phyloP scores from a whole-genome alignment of 768 basidiomycete genomes.

The Butyriboletus loyo region DNA sequence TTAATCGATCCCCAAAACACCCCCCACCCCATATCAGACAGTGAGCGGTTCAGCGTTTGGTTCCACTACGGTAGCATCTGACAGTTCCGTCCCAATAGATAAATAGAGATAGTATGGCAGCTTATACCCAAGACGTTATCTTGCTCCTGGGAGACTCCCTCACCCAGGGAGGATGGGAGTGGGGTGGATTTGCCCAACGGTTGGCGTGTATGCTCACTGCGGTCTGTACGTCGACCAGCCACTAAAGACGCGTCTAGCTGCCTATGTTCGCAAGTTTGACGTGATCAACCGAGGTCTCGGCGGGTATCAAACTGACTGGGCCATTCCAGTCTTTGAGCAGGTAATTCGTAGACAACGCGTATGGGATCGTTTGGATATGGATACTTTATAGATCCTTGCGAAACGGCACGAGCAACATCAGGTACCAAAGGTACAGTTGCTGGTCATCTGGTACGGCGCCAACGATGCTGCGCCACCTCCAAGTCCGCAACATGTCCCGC shows the following conservation, averaged over 20 bases:
- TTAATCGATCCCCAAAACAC: background rate
- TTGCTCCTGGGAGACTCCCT: constrained; percentile 83
- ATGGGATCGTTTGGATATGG: background rate
- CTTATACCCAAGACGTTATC: constrained; percentile 55
- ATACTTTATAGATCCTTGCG: constrained; percentile 52
- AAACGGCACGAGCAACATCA: constrained; percentile 44
- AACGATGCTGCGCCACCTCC: constrained; percentile 77
- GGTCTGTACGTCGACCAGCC: background rate
- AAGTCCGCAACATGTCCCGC: constrained; percentile 73
- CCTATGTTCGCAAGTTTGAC: constrained; percentile 78
- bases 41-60: background rate
- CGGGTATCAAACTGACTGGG: constrained; percentile 90
- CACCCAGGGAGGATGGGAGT: constrained; percentile 65
- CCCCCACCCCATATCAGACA: background rate
- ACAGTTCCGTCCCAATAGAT: background rate
- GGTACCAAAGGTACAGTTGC: constrained; percentile 61
- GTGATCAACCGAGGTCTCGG: constrained; percentile 81
- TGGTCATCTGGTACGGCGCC: constrained; percentile 87
- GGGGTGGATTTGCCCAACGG: constrained; percentile 62
- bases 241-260: constrained; percentile 42
- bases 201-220: constrained; percentile 41
- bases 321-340: constrained; percentile 73
- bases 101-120: constrained; percentile 44
- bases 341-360: constrained; percentile 31
- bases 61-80: background rate